Evolutionary conservation across 2,329 filamentous ascomycete genomes (phyloP).

Genomic region (Macrophomina phaseolina): DNA sequence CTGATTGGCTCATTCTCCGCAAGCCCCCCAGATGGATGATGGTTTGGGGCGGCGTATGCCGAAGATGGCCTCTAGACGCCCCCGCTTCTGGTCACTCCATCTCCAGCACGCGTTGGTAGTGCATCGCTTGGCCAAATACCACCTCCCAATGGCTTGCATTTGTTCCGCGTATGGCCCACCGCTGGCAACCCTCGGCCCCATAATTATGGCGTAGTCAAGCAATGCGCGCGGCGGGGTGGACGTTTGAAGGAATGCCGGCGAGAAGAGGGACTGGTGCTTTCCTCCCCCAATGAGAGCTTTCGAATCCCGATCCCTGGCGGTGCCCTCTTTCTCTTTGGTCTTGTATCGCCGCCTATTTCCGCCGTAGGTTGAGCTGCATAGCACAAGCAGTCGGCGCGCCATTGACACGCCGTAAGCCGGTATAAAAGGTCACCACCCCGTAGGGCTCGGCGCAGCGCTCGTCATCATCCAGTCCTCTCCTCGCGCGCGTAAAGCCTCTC

Average conservation of each 20-base stretch:
- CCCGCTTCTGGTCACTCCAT: neutral
- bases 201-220: neutral
- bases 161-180: neutral
- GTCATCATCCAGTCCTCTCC: slow-evolving; percentile 5
- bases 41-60: neutral
- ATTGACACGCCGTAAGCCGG: neutral
- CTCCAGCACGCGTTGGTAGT: neutral
- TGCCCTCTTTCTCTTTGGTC: neutral
- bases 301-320: slow-evolving; percentile 5
- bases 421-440: slow-evolving; percentile 2
- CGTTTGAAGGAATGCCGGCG: neutral
- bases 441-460: neutral
- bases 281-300: neutral
- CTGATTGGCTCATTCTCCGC: slow-evolving; percentile 4
- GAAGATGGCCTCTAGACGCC: neutral
- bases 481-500: slow-evolving; percentile 18
- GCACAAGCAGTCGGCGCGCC: neutral
- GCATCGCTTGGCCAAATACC: neutral
- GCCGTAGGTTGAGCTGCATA: neutral
- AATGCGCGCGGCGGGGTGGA: neutral
- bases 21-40: neutral
- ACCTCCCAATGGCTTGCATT: neutral
- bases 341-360: slow-evolving; percentile 31
- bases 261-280: too few species aligned
- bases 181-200: neutral